Base-by-base conservation (phyloP, 352 stramenopile genomes). In the Albugo laibachii region DNA sequence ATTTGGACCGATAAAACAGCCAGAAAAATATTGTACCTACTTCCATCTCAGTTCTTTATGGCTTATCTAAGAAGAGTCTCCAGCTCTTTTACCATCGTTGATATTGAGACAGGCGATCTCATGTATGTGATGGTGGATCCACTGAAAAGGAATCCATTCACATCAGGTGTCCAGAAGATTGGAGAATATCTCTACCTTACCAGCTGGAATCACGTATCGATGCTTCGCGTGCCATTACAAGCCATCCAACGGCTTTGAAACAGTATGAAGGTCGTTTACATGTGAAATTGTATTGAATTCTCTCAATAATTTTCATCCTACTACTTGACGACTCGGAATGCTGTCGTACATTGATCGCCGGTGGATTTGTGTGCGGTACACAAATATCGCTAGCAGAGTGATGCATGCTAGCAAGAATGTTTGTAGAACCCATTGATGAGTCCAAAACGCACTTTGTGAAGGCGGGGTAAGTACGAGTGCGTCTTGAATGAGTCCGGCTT, bases 161-260 rank as follows among this genome's bases (percentile, higher is more conserved):
- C 74, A 24, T 75, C 69, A 16, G 59, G 63, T 0, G 62, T 65
- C 15, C 20, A 49, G 42, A 56, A 55, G 15, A 66, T 72, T 21
- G 66, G 63, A 20, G 61, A 71, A 38, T 57, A 74, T 54, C 63
- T 70, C 36, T 82, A 82, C 57, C 36, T 82, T 31, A 62, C 54
- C 16, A 76, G 61, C 21, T 79, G 66, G 65, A 38, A 56, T 15
- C 57, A 63, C 24, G 47, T 52, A 14, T 61, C 56, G 13, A 57
- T 82, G 41, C 59, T 62, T 44, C 65, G 69, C 16, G 63, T 82
- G 21, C 63, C 69, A 8, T 59, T 54, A n/a, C 50, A 53, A 34
- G 41, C 52, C 14, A 14, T 21, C 12, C n/a, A 46, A 18, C 5
- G 14, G 34, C 20, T 46, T 46, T 31, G 3, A 10, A 10, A n/a